These are phyloP conservation scores for Anthoceros angustus DNA, from an alignment of 225 moss, liverwort and hornwort species.

Conservation along the genomic window DNA sequence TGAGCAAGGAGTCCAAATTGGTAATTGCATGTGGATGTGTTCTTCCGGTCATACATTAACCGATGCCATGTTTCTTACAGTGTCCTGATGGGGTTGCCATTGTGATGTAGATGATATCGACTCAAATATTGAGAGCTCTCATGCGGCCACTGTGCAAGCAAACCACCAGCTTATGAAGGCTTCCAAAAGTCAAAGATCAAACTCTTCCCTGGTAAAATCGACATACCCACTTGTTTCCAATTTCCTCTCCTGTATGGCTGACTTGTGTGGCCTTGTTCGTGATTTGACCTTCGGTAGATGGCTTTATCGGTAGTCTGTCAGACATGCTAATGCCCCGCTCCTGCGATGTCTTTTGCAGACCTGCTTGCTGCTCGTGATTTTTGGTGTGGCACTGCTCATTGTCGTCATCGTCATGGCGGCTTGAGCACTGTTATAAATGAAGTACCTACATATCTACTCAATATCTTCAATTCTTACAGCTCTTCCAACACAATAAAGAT, in stretches of 20 bases:
- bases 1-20: conserved; percentile 37
- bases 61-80: neutral
- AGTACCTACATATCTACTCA: neutral
- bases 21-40: conserved; percentile 5
- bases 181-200: conserved; percentile 39
- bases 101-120: conserved; percentile 66
- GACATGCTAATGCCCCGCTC: neutral
- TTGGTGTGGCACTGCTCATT: conserved; percentile 61
- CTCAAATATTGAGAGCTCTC: conserved; percentile 77
- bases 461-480: too few species aligned
- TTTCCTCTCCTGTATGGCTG: conserved; percentile 11
- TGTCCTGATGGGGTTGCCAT: neutral
- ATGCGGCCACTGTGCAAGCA: conserved; percentile 72
- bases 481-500: too few species aligned
- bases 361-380: conserved; percentile 64
- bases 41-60: neutral
- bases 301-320: conserved; percentile 15
- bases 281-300: neutral
- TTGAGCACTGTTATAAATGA: conserved; percentile 16
- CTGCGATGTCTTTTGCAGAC: conserved; percentile 22
- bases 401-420: conserved; percentile 69
- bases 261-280: neutral
- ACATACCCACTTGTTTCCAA: neutral
- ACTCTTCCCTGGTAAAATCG: conserved; percentile 19
- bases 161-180: conserved; percentile 84